phyloP scores from a whole-genome alignment of 2,329 filamentous ascomycete species.

The Dothidotthia symphoricarpi region DNA sequence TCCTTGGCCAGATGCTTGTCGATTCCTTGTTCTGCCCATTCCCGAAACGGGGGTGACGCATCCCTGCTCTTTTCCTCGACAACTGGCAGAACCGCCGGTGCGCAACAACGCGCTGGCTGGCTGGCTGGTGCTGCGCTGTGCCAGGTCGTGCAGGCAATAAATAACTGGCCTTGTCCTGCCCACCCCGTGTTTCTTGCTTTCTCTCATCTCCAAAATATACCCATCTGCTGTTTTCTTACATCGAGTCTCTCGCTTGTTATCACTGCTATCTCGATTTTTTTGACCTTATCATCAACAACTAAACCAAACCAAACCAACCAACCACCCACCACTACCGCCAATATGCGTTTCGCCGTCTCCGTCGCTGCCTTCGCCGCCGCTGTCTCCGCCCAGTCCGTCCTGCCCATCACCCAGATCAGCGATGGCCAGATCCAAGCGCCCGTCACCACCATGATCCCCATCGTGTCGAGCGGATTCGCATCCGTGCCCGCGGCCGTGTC shows the following conservation, averaged over 20 bases:
- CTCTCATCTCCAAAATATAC: too few species aligned
- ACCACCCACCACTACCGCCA: conserved; percentile 16
- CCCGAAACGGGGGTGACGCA: not conserved
- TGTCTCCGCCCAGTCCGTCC: conserved; percentile 23
- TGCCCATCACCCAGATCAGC: conserved; percentile 40
- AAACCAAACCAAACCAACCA: too few species aligned
- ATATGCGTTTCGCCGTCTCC: conserved; percentile 35
- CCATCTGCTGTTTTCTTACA: too few species aligned
- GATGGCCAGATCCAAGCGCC: conserved; percentile 42
- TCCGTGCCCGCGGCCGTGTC: conserved; percentile 7
- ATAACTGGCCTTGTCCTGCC: too few species aligned
- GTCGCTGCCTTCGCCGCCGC: conserved; percentile 32
- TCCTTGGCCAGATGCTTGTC: conserved; percentile 9
- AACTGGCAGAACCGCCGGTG: conserved; percentile 6
- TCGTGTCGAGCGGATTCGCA: conserved; percentile 5
- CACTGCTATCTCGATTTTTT: not conserved
- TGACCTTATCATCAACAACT: too few species aligned
- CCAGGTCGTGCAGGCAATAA: too few species aligned
- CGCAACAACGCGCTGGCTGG: too few species aligned
- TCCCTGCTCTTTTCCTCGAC: conserved; percentile 5
- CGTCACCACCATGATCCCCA: conserved; percentile 15
- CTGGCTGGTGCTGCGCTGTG: too few species aligned
- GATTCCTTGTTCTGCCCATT: conserved; percentile 7
- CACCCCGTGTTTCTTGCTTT: too few species aligned
- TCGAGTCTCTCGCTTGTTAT: not conserved